Conservation (phyloP, 2,329 filamentous ascomycete species). For the Alternaria triticimaculans region DNA sequence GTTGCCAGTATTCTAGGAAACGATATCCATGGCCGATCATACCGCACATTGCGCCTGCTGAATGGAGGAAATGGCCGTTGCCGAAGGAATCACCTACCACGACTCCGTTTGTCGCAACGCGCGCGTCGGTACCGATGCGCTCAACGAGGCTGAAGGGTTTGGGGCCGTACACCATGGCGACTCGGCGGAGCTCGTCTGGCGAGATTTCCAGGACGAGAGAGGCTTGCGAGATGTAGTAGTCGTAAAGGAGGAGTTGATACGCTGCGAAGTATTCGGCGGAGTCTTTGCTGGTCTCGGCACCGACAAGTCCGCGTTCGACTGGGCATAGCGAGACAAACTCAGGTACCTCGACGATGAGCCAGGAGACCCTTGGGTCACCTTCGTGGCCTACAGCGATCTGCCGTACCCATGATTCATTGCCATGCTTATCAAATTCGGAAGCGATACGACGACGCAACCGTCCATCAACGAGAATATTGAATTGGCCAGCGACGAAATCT, state of each 20-base stretch:
- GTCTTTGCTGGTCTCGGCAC: slow-evolving; percentile 12
- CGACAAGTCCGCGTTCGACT: neutral
- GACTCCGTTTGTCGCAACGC: slow-evolving; percentile 20
- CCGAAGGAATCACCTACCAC: slow-evolving; percentile 25
- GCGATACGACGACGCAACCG: slow-evolving; percentile 12
- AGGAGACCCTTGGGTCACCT: slow-evolving; percentile 6
- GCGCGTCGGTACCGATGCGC: slow-evolving; percentile 18
- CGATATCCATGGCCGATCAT: slow-evolving; percentile 25
- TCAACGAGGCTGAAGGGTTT: slow-evolving; percentile 26
- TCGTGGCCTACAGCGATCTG: slow-evolving; percentile 11
- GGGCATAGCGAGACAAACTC: slow-evolving; percentile 6
- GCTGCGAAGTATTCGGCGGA: slow-evolving; percentile 22
- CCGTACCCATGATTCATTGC: slow-evolving; percentile 10
- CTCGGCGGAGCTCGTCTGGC: slow-evolving; percentile 19
- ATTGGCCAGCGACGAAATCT: slow-evolving; percentile 11
- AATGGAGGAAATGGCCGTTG: slow-evolving; percentile 23
- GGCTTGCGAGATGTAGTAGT: slow-evolving; percentile 25
- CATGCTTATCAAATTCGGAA: slow-evolving; percentile 9
- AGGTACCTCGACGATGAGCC: slow-evolving; percentile 11
- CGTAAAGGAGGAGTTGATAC: slow-evolving; percentile 23
- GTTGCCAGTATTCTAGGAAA: slow-evolving; percentile 24
- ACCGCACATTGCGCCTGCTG: slow-evolving; percentile 24
- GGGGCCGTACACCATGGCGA: slow-evolving; percentile 22
- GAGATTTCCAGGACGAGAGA: slow-evolving; percentile 20
- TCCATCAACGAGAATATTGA: slow-evolving; percentile 11